These are phyloP conservation scores for Barnettozyma sp. DNA, from an alignment of 805 yeast species.

Conservation along the genomic window DNA sequence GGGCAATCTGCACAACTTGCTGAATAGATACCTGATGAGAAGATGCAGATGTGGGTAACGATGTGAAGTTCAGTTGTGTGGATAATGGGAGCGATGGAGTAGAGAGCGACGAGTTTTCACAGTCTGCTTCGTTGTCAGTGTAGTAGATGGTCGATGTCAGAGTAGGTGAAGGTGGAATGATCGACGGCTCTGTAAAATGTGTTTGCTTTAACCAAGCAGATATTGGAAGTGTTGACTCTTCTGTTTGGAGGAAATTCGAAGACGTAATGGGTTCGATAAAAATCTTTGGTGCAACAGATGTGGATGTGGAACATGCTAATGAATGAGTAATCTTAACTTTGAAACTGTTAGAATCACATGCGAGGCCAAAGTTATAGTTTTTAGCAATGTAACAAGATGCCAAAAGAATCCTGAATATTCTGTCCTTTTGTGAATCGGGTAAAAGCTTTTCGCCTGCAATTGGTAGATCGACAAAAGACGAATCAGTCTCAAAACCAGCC, in stretches of 20 bases:
- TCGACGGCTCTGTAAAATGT: slow-evolving; percentile 4
- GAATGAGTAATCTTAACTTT: slow-evolving; percentile 12
- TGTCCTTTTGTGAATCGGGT: slow-evolving; percentile 35
- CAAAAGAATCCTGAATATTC: slow-evolving; percentile 45
- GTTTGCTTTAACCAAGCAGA: slow-evolving; percentile 13
- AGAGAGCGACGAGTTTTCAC: slow-evolving; percentile 14
- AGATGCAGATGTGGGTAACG: slow-evolving; percentile 7
- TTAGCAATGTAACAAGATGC: slow-evolving; percentile 48
- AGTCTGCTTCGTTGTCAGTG: slow-evolving; percentile 17
- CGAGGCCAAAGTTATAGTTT: slow-evolving; percentile 46
- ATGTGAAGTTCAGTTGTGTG: slow-evolving; percentile 9
- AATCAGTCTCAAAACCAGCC: slow-evolving; percentile 50
- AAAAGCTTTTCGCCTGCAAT: slow-evolving; percentile 51
- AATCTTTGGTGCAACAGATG: slow-evolving; percentile 2
- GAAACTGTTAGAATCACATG: slow-evolving; percentile 33
- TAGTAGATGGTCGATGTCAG: slow-evolving; percentile 9
- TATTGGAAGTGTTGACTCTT: slow-evolving; percentile 8
- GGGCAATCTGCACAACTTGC: slow-evolving; percentile 8
- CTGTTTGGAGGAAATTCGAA: slow-evolving; percentile 8
- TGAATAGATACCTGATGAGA: slow-evolving; percentile 28
- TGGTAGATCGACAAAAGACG: slow-evolving; percentile 53
- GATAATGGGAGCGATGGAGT: slow-evolving; percentile 12
- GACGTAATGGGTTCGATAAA: slow-evolving; percentile 8
- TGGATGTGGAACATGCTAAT: slow-evolving; percentile 1
- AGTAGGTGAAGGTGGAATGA: slow-evolving; percentile 14